Conservation (phyloP, 257 asterid genomes). For the Capsicum rhomboideum region DNA sequence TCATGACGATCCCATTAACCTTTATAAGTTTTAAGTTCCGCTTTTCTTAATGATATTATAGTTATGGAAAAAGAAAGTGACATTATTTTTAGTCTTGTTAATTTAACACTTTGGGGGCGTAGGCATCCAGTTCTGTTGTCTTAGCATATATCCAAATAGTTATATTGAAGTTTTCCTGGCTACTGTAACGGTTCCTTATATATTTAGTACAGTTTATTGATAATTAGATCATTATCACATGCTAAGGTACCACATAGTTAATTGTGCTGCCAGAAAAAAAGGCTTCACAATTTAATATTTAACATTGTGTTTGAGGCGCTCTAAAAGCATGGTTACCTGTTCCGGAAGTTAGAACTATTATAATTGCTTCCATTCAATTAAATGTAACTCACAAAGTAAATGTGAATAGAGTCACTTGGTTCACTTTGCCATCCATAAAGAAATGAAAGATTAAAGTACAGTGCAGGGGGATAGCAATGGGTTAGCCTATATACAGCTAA, state of each 20-base stretch:
- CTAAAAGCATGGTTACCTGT: too few species aligned
- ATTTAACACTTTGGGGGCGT: background rate
- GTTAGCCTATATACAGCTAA: too few species aligned
- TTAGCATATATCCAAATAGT: background rate
- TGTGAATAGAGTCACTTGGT: too few species aligned
- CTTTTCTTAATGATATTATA: background rate
- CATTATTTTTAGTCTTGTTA: background rate
- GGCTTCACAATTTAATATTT: background rate
- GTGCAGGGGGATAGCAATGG: too few species aligned
- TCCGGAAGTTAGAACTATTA: too few species aligned
- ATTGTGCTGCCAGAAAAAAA: background rate
- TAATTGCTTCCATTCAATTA: too few species aligned
- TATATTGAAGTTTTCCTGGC: background rate
- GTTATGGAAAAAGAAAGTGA: background rate
- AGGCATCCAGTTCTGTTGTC: background rate
- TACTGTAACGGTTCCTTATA: background rate
- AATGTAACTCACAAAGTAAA: too few species aligned
- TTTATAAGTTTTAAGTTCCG: conserved; percentile 49
- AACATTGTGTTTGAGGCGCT: too few species aligned
- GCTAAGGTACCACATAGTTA: background rate
- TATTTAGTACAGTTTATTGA: background rate
- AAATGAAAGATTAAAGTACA: too few species aligned
- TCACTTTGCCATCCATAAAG: too few species aligned
- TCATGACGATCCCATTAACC: conserved; percentile 77
- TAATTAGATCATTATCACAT: background rate